These are phyloP conservation scores for Colletotrichum gloeosporioides DNA, from an alignment of 2,329 filamentous ascomycete species.

Conservation along the genomic window DNA sequence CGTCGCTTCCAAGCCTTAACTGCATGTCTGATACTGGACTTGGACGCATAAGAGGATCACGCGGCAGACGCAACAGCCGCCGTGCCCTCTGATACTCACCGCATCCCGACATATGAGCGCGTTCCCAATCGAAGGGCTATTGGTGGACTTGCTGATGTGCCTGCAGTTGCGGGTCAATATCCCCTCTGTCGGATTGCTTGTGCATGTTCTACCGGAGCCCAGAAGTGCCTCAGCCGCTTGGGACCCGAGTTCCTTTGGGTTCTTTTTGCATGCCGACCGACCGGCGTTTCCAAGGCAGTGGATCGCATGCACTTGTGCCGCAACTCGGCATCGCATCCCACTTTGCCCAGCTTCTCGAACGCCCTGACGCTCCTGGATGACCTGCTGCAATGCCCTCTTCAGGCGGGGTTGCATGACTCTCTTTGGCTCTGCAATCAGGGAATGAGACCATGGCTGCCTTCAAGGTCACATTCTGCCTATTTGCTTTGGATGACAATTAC, in stretches of 20 bases:
- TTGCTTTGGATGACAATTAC: neutral
- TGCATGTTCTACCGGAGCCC: neutral
- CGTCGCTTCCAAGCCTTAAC: neutral
- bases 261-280: neutral
- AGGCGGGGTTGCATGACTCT: neutral
- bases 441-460: neutral
- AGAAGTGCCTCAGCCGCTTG: neutral
- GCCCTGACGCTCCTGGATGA: neutral
- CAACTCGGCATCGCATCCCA: neutral
- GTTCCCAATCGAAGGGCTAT: constrained; percentile 1
- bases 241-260: neutral
- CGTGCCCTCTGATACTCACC: neutral
- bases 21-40: neutral
- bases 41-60: neutral
- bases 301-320: neutral
- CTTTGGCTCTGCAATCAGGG: neutral
- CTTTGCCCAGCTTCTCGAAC: neutral
- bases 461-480: neutral
- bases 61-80: neutral
- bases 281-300: neutral
- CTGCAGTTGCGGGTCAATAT: constrained; percentile 14
- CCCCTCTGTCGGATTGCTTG: constrained; percentile 17
- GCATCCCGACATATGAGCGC: neutral
- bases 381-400: neutral
- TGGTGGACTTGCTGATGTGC: constrained; percentile 3